Evolutionary conservation across 345 rosid species (phyloP).

Genomic region (Eucalyptus leucophloia): DNA sequence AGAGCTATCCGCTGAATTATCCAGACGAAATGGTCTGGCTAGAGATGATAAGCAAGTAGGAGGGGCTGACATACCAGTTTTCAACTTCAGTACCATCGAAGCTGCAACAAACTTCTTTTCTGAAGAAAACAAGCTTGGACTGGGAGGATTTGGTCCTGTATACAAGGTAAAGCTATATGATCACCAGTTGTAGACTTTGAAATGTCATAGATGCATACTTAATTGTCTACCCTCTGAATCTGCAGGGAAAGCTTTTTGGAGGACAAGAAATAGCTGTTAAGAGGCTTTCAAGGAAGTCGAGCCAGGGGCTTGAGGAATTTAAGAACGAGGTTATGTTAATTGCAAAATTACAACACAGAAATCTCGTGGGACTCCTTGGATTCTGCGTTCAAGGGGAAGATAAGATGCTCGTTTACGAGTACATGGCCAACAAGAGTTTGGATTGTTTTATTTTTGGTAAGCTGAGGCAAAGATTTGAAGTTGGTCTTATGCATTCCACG

Average conservation of each 20-base stretch:
- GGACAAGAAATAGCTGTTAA: slow-evolving; percentile 56
- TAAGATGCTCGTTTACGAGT: slow-evolving; percentile 47
- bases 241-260: slow-evolving; percentile 30
- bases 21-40: slow-evolving; percentile 18
- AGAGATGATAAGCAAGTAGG: slow-evolving; percentile 29
- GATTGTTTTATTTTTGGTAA: slow-evolving; percentile 14
- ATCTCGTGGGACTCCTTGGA: slow-evolving; percentile 51
- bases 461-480: background rate
- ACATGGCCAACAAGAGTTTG: slow-evolving; percentile 15
- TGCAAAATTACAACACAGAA: slow-evolving; percentile 51
- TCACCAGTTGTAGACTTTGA: background rate
- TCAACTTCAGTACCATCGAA: slow-evolving; percentile 28
- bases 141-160: slow-evolving; percentile 82
- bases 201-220: background rate
- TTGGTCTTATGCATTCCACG: background rate
- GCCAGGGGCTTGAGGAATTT: slow-evolving; percentile 52
- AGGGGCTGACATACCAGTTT: slow-evolving; percentile 40
- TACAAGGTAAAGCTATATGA: slow-evolving; percentile 39
- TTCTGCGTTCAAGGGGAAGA: slow-evolving; percentile 49
- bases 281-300: slow-evolving; percentile 37
- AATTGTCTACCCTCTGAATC: background rate
- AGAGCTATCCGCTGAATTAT: slow-evolving; percentile 32
- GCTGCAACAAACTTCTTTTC: slow-evolving; percentile 52
- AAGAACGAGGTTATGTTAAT: slow-evolving; percentile 49
- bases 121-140: slow-evolving; percentile 65